Evolutionary conservation across 2,329 filamentous ascomycete genomes (phyloP).

Genomic region (Arthrinium phaeospermum): DNA sequence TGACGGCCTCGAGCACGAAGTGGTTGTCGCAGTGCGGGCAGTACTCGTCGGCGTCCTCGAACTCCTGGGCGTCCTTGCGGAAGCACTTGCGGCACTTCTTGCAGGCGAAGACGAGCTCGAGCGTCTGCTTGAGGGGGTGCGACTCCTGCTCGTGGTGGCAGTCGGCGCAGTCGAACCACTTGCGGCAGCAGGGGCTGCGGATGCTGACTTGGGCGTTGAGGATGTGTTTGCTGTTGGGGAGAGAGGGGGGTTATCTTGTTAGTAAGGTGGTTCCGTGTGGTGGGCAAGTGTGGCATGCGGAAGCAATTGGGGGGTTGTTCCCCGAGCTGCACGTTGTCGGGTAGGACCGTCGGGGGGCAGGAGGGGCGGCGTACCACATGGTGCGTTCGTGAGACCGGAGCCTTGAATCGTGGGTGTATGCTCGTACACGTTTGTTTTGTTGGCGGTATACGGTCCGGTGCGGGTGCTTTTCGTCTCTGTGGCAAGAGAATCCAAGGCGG

Average conservation of each 20-base stretch:
- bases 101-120: conserved; percentile 94
- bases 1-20: conserved; percentile 88
- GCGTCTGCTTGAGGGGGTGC: conserved; percentile 76
- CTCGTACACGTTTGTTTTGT: background rate
- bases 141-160: conserved; percentile 85
- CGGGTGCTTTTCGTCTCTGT: background rate
- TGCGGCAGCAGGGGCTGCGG: conserved; percentile 92
- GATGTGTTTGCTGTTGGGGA: conserved; percentile 82
- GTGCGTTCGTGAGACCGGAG: background rate
- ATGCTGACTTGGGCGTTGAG: conserved; percentile 98
- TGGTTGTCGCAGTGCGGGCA: conserved; percentile 99
- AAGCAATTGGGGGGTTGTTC: background rate
- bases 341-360: background rate
- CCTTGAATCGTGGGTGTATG: background rate
- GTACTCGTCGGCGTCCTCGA: conserved; percentile 97
- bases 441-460: background rate
- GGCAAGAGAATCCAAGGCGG: background rate
- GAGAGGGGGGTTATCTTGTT: background rate
- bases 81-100: conserved; percentile 99
- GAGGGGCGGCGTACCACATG: conserved; percentile 14
- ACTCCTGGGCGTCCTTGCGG: conserved; percentile 89
- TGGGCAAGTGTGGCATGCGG: background rate
- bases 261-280: background rate
- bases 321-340: background rate
- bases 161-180: conserved; percentile 99